Percentiles rank a stretch among this genome's conserved stretches.
phyloP scores from a whole-genome alignment of 169 alveolate species.

The Eimeria zaria region DNA sequence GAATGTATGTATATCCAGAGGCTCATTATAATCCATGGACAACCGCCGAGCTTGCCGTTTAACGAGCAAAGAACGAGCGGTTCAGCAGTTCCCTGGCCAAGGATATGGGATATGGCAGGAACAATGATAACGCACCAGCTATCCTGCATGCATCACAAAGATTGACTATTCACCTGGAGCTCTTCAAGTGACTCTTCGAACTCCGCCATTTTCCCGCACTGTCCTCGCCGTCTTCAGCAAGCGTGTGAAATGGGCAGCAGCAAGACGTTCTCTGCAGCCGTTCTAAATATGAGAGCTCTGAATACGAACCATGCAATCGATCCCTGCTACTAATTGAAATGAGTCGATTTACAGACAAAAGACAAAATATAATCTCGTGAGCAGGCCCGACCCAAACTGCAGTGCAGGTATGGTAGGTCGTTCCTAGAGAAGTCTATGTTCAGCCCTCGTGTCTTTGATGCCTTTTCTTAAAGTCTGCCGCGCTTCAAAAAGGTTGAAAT shows the following conservation, averaged over 20 bases:
- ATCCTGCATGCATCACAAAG: not conserved
- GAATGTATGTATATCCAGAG: too few species aligned
- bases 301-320: not conserved
- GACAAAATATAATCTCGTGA: not conserved
- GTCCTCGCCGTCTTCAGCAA: not conserved
- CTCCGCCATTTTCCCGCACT: constrained; percentile 78
- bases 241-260: not conserved
- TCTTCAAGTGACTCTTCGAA: constrained; percentile 83
- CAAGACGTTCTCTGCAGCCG: not conserved
- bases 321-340: not conserved
- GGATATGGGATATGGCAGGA: not conserved
- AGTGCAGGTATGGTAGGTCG: not conserved
- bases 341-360: not conserved
- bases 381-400: not conserved
- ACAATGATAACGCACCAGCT: not conserved
- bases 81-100: not conserved
- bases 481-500: not conserved
- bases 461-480: not conserved
- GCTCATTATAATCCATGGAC: too few species aligned
- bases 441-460: not conserved
- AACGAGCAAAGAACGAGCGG: not conserved
- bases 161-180: constrained; percentile 48
- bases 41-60: too few species aligned
- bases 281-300: not conserved
- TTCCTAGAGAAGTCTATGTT: not conserved